Evolutionary conservation across 208 protist species (phyloP).

Genomic region (Tritrichomonas musculus): DNA sequence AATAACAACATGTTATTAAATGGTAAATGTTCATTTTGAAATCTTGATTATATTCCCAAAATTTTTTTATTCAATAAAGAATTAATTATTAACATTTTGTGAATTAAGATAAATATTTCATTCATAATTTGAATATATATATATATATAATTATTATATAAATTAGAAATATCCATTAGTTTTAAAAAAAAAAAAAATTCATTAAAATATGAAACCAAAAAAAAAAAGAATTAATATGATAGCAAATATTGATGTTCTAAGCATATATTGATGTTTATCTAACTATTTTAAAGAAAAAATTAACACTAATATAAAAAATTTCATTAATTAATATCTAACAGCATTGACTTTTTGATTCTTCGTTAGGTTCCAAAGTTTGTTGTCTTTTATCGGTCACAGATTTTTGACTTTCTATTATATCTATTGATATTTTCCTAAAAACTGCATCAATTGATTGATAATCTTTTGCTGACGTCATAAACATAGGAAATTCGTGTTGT

Average conservation of each 20-base stretch:
- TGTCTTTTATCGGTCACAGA: neutral
- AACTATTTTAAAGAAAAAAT: neutral
- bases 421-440: neutral
- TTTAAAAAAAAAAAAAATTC: neutral
- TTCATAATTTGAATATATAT: neutral
- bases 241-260: neutral
- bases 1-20: too few relatives aligned
- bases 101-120: neutral
- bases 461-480: neutral
- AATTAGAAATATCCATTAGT: neutral
- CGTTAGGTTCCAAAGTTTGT: too few relatives aligned
- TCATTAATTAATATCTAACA: neutral
- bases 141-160: neutral
- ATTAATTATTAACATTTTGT: neutral
- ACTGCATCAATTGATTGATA: neutral
- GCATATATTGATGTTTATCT: neutral
- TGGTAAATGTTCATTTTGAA: neutral
- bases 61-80: neutral
- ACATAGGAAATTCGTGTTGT: neutral
- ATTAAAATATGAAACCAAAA: neutral
- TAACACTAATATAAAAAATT: neutral
- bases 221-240: neutral
- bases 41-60: neutral
- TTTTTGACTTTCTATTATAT: neutral
- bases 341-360: too few relatives aligned